Evolutionary conservation across 2,329 filamentous ascomycete species (phyloP).

Genomic region (Sarocladium brachiariae): DNA sequence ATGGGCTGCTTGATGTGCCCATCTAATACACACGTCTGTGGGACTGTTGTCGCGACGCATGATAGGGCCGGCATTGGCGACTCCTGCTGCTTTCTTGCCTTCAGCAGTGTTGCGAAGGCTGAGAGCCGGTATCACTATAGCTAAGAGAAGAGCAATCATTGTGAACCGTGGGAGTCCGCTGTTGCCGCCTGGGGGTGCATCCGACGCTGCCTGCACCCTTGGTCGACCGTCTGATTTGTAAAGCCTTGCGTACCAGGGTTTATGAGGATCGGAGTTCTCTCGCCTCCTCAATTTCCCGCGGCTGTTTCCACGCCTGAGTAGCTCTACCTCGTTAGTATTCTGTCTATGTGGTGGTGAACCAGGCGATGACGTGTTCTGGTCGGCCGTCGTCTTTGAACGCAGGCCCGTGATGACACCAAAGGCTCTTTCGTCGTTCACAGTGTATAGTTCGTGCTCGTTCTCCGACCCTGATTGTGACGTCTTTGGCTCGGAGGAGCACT

Average conservation of each 20-base stretch:
- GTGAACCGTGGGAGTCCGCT: slow-evolving; percentile 31
- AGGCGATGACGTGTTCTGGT: neutral
- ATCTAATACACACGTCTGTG: slow-evolving; percentile 52
- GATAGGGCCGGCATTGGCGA: slow-evolving; percentile 37
- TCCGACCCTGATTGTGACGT: slow-evolving; percentile 9
- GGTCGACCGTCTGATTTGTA: slow-evolving; percentile 31
- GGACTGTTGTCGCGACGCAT: slow-evolving; percentile 18
- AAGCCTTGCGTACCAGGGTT: slow-evolving; percentile 38
- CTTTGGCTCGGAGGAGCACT: slow-evolving; percentile 17
- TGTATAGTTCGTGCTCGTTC: slow-evolving; percentile 12
- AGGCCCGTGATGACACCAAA: slow-evolving; percentile 22
- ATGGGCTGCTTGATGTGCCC: slow-evolving; percentile 61
- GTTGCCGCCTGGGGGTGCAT: slow-evolving; percentile 34
- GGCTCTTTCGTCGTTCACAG: slow-evolving; percentile 23
- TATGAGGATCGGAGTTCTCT: slow-evolving; percentile 17
- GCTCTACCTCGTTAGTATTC: neutral
- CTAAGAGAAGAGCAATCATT: slow-evolving; percentile 42
- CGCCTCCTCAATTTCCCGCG: slow-evolving; percentile 9
- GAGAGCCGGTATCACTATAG: slow-evolving; percentile 41
- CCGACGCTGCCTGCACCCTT: slow-evolving; percentile 35
- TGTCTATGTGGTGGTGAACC: neutral
- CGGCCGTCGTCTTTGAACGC: slow-evolving; percentile 4
- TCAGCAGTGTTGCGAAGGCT: slow-evolving; percentile 34
- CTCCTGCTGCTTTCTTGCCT: slow-evolving; percentile 29
- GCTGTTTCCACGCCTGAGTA: neutral